Base-by-base conservation (phyloP, 352 stramenopile species). In the Globisporangium okanoganense region DNA sequence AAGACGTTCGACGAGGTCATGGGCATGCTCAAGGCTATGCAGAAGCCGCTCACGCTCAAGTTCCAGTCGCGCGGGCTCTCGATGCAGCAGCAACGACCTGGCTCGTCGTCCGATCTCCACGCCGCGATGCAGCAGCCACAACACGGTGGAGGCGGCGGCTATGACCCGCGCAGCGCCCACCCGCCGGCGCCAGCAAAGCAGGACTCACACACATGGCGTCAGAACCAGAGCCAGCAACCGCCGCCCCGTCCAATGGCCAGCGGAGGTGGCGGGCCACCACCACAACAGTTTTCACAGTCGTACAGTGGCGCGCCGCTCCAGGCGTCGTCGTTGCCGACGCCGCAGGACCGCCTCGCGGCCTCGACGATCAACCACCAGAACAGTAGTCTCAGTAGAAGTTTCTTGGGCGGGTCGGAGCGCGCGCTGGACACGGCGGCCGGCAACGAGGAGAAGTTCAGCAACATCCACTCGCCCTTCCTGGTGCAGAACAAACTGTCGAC, bases 1-100 rank as follows among this genome's bases (percentile, higher is more conserved):
- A 92, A 88, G 70, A 79, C 82, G 5, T 95, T 95, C 54, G 85
- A 95, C 49, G 86, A 94, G 67, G 83, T 94, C 25, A 95, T 95
- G 86, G 74, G 73, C 29, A 80, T 93, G 72, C 79, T 95, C 51
- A 94, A 94, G 69, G 77, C 82, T 29, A 91, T 95, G 81, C 84
- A 87, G 40, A 95, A 95, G 66, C 86, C 86, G 7, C 64, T 95
- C 51, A 90, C 82, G 38, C 58, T 95, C 31, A 92, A 90, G 66
- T 95, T 95, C 64, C 82, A 95, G 59, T 70, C 79, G 18, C 76
- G 81, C 12, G 51, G 47, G 24, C 40, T 20, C 22, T 47, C 36
- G 36, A 51, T 56, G 29, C 61, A 67, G 40, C 40, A 64, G 66
- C 43, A 61, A 54, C 51, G 66, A 25, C 56, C 62, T 22, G 54